A percentile compares a stretch with the other conserved stretches of the same genome.
Evolutionary conservation across 495 filamentous ascomycete genomes (phyloP).

Genomic region (Daldinia bambusicola): DNA sequence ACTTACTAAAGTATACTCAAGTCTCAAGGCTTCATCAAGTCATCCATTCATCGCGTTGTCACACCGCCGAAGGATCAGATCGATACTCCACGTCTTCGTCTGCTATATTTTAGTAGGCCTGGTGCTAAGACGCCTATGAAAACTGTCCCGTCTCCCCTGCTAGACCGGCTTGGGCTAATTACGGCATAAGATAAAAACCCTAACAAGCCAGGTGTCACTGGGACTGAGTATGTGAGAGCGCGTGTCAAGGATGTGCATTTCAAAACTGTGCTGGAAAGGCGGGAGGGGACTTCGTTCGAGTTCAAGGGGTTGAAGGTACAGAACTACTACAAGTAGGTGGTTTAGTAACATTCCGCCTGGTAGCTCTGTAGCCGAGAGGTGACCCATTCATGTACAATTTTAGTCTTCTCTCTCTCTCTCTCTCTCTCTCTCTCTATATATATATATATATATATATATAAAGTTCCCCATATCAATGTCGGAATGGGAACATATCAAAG

Average conservation of each 20-base stretch:
- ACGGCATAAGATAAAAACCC: slow-evolving; percentile 46
- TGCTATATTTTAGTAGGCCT: slow-evolving; percentile 58
- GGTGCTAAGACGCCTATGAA: slow-evolving; percentile 54
- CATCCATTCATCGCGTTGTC: slow-evolving; percentile 61
- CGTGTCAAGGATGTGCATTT: slow-evolving; percentile 58
- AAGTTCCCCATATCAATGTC: too few species aligned
- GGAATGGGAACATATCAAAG: too few species aligned
- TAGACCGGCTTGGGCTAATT: slow-evolving; percentile 57
- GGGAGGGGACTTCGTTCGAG: slow-evolving; percentile 55
- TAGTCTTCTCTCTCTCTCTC: too few species aligned
- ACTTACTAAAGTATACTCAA: too few species aligned
- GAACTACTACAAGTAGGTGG: slow-evolving; percentile 51
- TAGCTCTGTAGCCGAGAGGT: too few species aligned
- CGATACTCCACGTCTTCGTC: slow-evolving; percentile 59
- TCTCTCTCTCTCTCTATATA: too few species aligned
- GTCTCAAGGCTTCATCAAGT: slow-evolving; percentile 57
- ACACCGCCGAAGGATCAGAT: slow-evolving; percentile 60
- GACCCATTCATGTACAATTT: too few species aligned
- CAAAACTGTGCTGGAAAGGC: slow-evolving; percentile 50
- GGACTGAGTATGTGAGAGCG: slow-evolving; percentile 60
- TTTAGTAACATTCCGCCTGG: too few species aligned
- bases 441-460: too few species aligned
- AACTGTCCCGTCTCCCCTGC: slow-evolving; percentile 55
- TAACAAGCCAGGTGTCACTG: slow-evolving; percentile 47
- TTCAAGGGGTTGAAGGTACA: slow-evolving; percentile 57